Base-by-base conservation (phyloP, 1,139 yeast genomes). In the Meyerozyma carpophila region DNA sequence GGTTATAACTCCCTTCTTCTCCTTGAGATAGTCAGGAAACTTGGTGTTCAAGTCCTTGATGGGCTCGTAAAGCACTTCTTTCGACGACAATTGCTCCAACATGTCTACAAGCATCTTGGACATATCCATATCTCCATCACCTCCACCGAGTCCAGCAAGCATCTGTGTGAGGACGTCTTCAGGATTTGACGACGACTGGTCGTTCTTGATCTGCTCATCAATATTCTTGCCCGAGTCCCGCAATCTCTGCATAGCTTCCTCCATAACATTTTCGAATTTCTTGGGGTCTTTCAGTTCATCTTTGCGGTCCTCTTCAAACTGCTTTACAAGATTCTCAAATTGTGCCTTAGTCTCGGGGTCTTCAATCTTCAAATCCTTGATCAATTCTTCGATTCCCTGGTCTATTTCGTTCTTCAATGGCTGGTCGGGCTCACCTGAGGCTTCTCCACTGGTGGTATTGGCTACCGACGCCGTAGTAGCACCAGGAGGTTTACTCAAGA, bases 61-160 rank as follows among this genome's bases (percentile, higher is more conserved):
- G 2, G 98, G 96, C 53, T 86, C 95, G 59, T 88, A 91, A 41
- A 93, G 72, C 27, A 91, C 88, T 46, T 84, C 94, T 60, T 89
- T 91, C 7, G 95, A 82, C 16, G 94, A 81, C 62, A 93, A 75
- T 60, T 89, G 94, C 48, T 83, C 84, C 56, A 93, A 73, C 83
- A 91, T 83, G 43, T 86, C 90, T 25, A 79, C 77, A 50, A 91
- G 71, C 39, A 91, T 70, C 49, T 81, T 80, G 43, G 85, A 76
- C 73, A 70, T 72, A 54, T 78, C 81, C 55, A 80, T 63, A 47
- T 71, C 76, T 25, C 77, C 84, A 21, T 63, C 72, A 8, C 68
- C 78, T 11, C 66, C 74, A 8, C 72, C 79, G 45, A 68, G 59
- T 5, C 76, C 76, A 7, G 77, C 70, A 40, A 77, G 60, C 44